These are phyloP conservation scores for Phaeoacremonium minimum DNA, from an alignment of 2,329 filamentous ascomycete species.

Conservation along the genomic window DNA sequence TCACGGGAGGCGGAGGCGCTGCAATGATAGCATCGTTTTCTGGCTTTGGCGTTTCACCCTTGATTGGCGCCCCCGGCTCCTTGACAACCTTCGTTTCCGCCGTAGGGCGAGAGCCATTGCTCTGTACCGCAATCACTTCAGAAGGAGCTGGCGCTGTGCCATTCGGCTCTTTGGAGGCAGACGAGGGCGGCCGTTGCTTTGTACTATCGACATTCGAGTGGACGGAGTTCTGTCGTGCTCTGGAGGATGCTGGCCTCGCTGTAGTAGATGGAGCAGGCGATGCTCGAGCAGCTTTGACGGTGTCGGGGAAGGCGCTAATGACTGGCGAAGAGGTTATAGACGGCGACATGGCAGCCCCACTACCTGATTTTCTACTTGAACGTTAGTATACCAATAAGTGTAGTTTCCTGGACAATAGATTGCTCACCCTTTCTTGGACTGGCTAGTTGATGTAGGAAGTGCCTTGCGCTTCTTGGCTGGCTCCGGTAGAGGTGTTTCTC, in stretches of 20 bases:
- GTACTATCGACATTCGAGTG: constrained; percentile 53
- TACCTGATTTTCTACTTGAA: constrained; percentile 9
- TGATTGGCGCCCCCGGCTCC: constrained; percentile 34
- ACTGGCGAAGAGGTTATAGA: constrained; percentile 74
- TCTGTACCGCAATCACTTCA: constrained; percentile 24
- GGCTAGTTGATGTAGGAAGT: constrained; percentile 60
- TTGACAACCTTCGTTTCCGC: constrained; percentile 48
- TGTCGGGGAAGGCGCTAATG: constrained; percentile 63
- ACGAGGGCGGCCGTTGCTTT: constrained; percentile 52
- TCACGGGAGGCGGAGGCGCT: neutral
- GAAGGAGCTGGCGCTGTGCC: constrained; percentile 35
- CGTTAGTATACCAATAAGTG: too few relatives aligned
- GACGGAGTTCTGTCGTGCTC: constrained; percentile 72
- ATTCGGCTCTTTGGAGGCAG: constrained; percentile 58
- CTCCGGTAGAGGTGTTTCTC: constrained; percentile 65
- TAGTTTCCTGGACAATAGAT: too few relatives aligned
- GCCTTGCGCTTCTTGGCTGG: constrained; percentile 70
- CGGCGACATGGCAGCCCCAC: constrained; percentile 54
- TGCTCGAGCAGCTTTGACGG: constrained; percentile 40
- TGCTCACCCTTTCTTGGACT: constrained; percentile 73
- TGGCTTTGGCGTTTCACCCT: constrained; percentile 25
- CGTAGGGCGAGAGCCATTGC: constrained; percentile 22
- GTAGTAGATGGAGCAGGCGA: constrained; percentile 57
- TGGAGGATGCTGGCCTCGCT: constrained; percentile 62
- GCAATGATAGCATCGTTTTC: constrained; percentile 10